Percentiles rank a stretch among this genome's conserved stretches.
These are phyloP conservation scores for Rubia peregrina DNA, from an alignment of 305 asterid species.

Conservation along the genomic window DNA sequence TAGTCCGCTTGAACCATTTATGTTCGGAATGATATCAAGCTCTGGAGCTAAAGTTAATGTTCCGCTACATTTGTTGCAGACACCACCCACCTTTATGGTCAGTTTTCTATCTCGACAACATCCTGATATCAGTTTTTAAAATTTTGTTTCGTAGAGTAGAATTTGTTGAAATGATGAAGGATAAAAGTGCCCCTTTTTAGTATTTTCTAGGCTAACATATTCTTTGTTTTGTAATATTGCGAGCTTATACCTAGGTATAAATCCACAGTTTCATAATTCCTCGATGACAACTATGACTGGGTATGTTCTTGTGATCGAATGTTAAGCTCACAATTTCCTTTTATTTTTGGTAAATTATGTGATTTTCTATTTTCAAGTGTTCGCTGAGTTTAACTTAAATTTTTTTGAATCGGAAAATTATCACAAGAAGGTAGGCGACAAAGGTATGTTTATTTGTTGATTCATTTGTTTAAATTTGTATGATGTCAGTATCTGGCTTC, in stretches of 20 bases:
- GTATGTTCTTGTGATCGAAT: conserved; percentile 28
- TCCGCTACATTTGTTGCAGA: conserved; percentile 57
- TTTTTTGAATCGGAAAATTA: conserved; percentile 74
- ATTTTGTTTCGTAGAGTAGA: not conserved
- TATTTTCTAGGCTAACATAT: conserved; percentile 7
- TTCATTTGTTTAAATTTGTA: too few species aligned
- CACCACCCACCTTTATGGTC: conserved; percentile 87
- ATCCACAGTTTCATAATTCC: conserved; percentile 76
- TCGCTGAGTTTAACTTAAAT: conserved; percentile 70
- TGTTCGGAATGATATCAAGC: conserved; percentile 82
- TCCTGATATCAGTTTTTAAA: not conserved
- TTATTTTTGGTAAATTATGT: not conserved
- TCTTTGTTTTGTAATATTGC: conserved; percentile 18
- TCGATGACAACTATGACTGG: conserved; percentile 54
- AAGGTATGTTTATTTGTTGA: conserved; percentile 36
- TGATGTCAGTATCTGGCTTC: too few species aligned
- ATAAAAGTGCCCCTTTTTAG: too few species aligned
- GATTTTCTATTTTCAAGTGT: conserved; percentile 35
- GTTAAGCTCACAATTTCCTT: not conserved
- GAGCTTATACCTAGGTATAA: conserved; percentile 94
- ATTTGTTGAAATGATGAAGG: not conserved
- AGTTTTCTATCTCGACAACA: not conserved
- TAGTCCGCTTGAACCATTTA: conserved; percentile 91
- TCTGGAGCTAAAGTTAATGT: conserved; percentile 84
- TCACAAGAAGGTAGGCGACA: conserved; percentile 75